phyloP scores from a whole-genome alignment of 2,329 filamentous ascomycete genomes.

The Sphaerostilbella broomeana region DNA sequence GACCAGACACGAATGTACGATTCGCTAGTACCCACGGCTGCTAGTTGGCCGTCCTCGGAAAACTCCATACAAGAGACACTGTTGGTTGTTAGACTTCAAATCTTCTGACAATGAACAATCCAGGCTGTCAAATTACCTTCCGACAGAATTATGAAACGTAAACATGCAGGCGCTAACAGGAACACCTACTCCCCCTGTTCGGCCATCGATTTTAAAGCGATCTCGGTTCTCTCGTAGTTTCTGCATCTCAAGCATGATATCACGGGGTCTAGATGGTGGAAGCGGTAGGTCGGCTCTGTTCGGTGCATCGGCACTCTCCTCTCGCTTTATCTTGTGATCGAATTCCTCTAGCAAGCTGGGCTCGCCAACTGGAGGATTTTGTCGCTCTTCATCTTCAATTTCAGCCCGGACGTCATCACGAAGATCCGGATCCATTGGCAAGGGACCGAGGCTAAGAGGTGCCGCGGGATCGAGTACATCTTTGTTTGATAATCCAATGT shows the following conservation, averaged over 20 bases:
- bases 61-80: constrained; percentile 93
- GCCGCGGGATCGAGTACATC: constrained; percentile 51
- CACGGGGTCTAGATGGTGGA: constrained; percentile 78
- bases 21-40: constrained; percentile 83
- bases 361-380: constrained; percentile 62
- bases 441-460: constrained; percentile 66
- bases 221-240: constrained; percentile 91
- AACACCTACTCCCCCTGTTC: constrained; percentile 75
- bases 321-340: constrained; percentile 79
- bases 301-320: constrained; percentile 80
- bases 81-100: too few species aligned
- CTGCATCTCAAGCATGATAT: constrained; percentile 90
- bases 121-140: constrained; percentile 76
- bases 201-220: constrained; percentile 78
- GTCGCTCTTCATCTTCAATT: constrained; percentile 76
- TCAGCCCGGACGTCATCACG: constrained; percentile 82
- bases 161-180: constrained; percentile 92
- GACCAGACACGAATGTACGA: constrained; percentile 96
- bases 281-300: constrained; percentile 73
- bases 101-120: too few species aligned
- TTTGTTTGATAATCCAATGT: constrained; percentile 55
- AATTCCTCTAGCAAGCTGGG: constrained; percentile 79
- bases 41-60: constrained; percentile 80
- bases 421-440: constrained; percentile 77
- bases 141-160: constrained; percentile 94